phyloP scores from a whole-genome alignment of 306 rosid genomes.

The Spatholobus suberectus region DNA sequence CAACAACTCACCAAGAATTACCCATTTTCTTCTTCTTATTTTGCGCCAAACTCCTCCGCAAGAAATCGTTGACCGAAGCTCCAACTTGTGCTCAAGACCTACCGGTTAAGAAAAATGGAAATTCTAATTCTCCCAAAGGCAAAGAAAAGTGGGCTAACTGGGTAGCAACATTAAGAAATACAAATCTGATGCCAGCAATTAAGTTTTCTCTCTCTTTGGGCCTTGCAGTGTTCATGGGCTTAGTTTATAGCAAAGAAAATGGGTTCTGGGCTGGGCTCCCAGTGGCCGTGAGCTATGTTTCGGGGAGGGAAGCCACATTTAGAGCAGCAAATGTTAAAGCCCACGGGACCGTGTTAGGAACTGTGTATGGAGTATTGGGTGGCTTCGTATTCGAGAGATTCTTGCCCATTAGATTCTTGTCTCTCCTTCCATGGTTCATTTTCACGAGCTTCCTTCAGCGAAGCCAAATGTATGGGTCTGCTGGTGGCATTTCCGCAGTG shows the following conservation, averaged over 20 bases:
- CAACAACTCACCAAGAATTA: slow-evolving; percentile 48
- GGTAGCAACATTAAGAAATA: slow-evolving; percentile 21
- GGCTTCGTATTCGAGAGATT: slow-evolving; percentile 59
- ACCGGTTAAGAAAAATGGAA: background rate
- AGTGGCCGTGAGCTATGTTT: slow-evolving; percentile 59
- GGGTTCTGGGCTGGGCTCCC: slow-evolving; percentile 76
- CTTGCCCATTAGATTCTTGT: slow-evolving; percentile 51
- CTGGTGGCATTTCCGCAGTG: slow-evolving; percentile 72
- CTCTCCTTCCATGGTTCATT: slow-evolving; percentile 78
- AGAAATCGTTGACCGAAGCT: background rate
- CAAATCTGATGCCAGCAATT: slow-evolving; percentile 51
- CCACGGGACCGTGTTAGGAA: slow-evolving; percentile 75
- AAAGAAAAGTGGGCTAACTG: slow-evolving; percentile 33
- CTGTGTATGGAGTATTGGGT: slow-evolving; percentile 67
- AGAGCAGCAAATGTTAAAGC: slow-evolving; percentile 64
- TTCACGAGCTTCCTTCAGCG: slow-evolving; percentile 70
- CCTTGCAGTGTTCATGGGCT: slow-evolving; percentile 63
- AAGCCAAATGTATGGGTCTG: slow-evolving; percentile 70
- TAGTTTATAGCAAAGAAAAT: slow-evolving; percentile 57
- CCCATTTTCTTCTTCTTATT: slow-evolving; percentile 69
- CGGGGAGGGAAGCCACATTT: slow-evolving; percentile 69
- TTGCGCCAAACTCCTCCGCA: slow-evolving; percentile 59
- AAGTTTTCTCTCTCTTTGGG: slow-evolving; percentile 67
- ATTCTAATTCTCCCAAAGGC: background rate
- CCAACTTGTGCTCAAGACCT: background rate